Conservation (phyloP, 805 yeast genomes). For the Wickerhamomyces canadensis region DNA sequence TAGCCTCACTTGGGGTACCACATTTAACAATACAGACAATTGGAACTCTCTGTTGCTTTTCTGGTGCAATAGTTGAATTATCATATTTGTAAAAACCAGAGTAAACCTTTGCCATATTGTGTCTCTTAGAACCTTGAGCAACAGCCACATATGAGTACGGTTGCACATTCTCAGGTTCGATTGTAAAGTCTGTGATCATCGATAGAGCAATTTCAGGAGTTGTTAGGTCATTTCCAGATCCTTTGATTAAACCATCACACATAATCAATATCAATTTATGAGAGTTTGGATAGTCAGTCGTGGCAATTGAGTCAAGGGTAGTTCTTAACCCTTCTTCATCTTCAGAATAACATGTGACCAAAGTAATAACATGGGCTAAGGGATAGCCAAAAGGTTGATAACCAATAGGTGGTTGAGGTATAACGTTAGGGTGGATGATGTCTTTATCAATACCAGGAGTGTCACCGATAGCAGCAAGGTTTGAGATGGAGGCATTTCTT, state of each 20-base stretch:
- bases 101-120: conserved; percentile 95
- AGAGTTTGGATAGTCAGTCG: conserved; percentile 92
- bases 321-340: conserved; percentile 81
- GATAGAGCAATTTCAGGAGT: conserved; percentile 88
- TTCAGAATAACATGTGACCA: conserved; percentile 94
- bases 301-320: conserved; percentile 88
- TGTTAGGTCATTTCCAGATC: conserved; percentile 81
- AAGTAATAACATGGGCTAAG: conserved; percentile 62
- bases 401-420: conserved; percentile 86
- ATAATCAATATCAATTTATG: conserved; percentile 81
- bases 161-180: conserved; percentile 68
- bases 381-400: conserved; percentile 87
- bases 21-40: conserved; percentile 75
- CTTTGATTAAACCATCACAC: conserved; percentile 93
- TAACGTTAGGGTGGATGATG: conserved; percentile 66
- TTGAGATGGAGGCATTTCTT: conserved; percentile 21
- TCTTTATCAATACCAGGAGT: conserved; percentile 50
- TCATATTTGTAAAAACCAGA: conserved; percentile 91
- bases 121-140: conserved; percentile 90
- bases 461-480: conserved; percentile 18
- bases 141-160: conserved; percentile 92
- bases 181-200: conserved; percentile 78
- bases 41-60: conserved; percentile 84
- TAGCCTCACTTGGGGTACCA: conserved; percentile 78
- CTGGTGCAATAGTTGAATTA: conserved; percentile 65